Evolutionary conservation across 176 grass and related monocot species (phyloP).

Genomic region (Oropetium thomaeum): DNA sequence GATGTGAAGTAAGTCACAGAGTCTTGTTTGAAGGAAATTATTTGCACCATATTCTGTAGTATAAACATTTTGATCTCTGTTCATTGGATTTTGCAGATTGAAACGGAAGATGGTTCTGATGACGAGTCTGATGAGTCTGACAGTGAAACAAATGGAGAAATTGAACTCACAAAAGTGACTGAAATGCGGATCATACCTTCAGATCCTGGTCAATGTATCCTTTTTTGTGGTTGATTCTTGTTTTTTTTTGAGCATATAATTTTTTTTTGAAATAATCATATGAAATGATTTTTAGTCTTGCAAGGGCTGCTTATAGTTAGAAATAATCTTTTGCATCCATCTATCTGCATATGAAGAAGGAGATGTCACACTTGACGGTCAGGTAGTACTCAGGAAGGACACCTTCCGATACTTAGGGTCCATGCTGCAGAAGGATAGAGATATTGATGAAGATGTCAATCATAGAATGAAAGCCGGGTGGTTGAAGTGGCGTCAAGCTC

Average conservation of each 20-base stretch:
- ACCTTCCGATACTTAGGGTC: too few relatives aligned
- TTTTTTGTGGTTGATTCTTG: slow-evolving; percentile 20
- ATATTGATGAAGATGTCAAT: too few relatives aligned
- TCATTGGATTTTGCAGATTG: slow-evolving; percentile 49
- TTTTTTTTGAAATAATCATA: background rate
- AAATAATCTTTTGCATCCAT: too few relatives aligned
- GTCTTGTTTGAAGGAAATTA: background rate
- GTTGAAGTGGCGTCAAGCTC: too few relatives aligned
- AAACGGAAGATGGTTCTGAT: slow-evolving; percentile 38
- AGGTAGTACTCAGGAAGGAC: too few relatives aligned
- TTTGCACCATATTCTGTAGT: background rate
- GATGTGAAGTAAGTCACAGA: background rate
- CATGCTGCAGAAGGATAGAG: too few relatives aligned
- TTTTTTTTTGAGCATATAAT: background rate
- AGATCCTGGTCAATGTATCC: slow-evolving; percentile 69
- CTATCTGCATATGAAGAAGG: too few relatives aligned
- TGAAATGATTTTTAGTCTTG: too few relatives aligned
- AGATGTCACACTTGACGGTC: too few relatives aligned
- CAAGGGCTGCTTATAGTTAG: too few relatives aligned
- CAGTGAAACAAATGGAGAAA: slow-evolving; percentile 44
- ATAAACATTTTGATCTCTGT: background rate
- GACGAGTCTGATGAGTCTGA: slow-evolving; percentile 49
- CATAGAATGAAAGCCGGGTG: too few relatives aligned
- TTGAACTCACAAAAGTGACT: slow-evolving; percentile 56
- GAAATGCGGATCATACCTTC: slow-evolving; percentile 83